Conservation (phyloP, 2,329 filamentous ascomycete genomes). For the Verticillium longisporum region DNA sequence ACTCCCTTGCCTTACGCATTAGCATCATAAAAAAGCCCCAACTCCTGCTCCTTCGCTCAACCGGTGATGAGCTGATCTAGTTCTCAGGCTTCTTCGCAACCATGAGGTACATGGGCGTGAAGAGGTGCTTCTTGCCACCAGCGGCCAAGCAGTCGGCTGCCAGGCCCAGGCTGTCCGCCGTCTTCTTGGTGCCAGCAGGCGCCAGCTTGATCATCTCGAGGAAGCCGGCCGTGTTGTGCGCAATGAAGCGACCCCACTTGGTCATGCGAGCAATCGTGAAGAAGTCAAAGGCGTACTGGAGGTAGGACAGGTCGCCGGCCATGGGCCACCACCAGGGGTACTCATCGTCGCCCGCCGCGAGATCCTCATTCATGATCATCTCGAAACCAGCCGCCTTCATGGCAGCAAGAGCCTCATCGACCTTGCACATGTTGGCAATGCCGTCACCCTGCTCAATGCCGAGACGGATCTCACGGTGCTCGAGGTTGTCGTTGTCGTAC, state of each 20-base stretch:
- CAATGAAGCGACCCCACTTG: conserved; percentile 65
- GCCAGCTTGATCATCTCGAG: conserved; percentile 71
- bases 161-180: conserved; percentile 78
- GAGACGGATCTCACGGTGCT: conserved; percentile 79
- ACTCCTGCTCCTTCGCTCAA: background rate
- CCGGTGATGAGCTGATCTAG: background rate
- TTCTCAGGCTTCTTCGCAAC: conserved; percentile 71
- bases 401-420: conserved; percentile 69
- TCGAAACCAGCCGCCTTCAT: conserved; percentile 82
- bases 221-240: conserved; percentile 69
- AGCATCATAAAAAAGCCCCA: background rate
- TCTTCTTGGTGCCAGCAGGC: conserved; percentile 84
- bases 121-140: conserved; percentile 82
- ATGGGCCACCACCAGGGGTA: conserved; percentile 94
- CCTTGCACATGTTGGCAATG: conserved; percentile 89
- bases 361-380: conserved; percentile 28
- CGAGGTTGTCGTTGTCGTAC: conserved; percentile 80
- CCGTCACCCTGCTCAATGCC: conserved; percentile 90
- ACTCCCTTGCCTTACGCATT: background rate
- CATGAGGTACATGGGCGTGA: conserved; percentile 99
- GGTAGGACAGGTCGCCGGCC: conserved; percentile 76
- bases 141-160: conserved; percentile 82
- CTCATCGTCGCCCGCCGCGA: conserved; percentile 64
- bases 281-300: conserved; percentile 71
- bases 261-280: conserved; percentile 87